These are phyloP conservation scores for Aegle marmelos DNA, from an alignment of 345 rosid species.

Conservation along the genomic window DNA sequence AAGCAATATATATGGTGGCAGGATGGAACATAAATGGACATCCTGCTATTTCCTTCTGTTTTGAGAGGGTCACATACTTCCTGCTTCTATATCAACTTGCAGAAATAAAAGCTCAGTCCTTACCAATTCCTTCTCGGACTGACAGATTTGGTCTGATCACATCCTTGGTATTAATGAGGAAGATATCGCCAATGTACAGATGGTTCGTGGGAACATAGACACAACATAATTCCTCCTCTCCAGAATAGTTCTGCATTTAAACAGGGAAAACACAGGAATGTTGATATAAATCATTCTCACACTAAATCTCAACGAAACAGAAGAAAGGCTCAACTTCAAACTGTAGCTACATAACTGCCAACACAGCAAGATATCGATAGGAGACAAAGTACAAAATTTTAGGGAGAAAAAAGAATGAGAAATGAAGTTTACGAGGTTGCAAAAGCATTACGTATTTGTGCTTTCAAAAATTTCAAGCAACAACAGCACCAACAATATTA, in stretches of 20 bases:
- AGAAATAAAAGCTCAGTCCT: conserved; percentile 25
- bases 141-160: conserved; percentile 94
- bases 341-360: background rate
- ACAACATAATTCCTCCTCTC: conserved; percentile 93
- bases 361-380: background rate
- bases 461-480: background rate
- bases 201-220: conserved; percentile 99
- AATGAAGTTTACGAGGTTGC: background rate
- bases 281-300: background rate
- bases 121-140: conserved; percentile 97
- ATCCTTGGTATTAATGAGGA: conserved; percentile 74
- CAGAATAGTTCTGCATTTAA: conserved; percentile 67
- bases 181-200: conserved; percentile 93
- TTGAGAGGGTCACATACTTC: background rate
- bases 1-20: background rate
- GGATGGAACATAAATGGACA: background rate
- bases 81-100: background rate
- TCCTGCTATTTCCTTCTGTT: background rate
- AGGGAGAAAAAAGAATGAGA: background rate
- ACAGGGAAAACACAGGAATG: background rate
- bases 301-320: background rate
- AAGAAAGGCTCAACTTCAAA: background rate
- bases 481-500: background rate
- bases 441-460: background rate
- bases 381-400: background rate